A percentile compares a stretch with the other conserved stretches of the same genome.
These are phyloP conservation scores for Thymus mandschuricus DNA, from an alignment of 257 asterid species.

Conservation along the genomic window DNA sequence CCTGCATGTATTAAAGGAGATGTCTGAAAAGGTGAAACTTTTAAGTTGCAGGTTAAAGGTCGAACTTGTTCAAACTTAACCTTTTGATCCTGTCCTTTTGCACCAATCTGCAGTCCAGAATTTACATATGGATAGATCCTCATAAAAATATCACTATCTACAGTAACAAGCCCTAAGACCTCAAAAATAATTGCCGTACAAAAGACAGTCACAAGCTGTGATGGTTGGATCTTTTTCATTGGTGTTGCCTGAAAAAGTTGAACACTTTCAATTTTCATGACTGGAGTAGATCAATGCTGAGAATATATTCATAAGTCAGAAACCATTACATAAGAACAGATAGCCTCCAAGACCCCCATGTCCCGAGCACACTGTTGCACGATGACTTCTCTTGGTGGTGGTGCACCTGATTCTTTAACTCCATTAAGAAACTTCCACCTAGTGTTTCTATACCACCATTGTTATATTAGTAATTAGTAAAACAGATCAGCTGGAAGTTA, in stretches of 20 bases:
- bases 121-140: slow-evolving; percentile 71
- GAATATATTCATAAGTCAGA: slow-evolving; percentile 22
- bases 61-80: slow-evolving; percentile 38
- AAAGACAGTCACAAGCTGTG: slow-evolving; percentile 63
- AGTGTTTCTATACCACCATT: slow-evolving; percentile 62
- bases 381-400: slow-evolving; percentile 74
- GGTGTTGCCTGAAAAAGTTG: slow-evolving; percentile 60
- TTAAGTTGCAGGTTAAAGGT: not conserved
- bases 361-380: slow-evolving; percentile 83
- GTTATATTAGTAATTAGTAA: slow-evolving; percentile 29
- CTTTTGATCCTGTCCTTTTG: slow-evolving; percentile 70
- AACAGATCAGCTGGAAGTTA: not conserved
- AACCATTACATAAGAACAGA: slow-evolving; percentile 72
- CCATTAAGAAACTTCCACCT: slow-evolving; percentile 92
- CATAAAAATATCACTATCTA: slow-evolving; percentile 62
- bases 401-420: slow-evolving; percentile 85
- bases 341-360: slow-evolving; percentile 74
- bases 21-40: slow-evolving; percentile 25
- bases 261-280: slow-evolving; percentile 30
- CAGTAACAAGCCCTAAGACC: slow-evolving; percentile 61
- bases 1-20: slow-evolving; percentile 47
- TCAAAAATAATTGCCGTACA: slow-evolving; percentile 84
- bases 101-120: slow-evolving; percentile 63
- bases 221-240: slow-evolving; percentile 62
- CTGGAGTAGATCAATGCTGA: not conserved